Evolutionary conservation across 225 moss, liverwort and hornwort genomes (phyloP).

Genomic region (Physcomitrellopsis africana): DNA sequence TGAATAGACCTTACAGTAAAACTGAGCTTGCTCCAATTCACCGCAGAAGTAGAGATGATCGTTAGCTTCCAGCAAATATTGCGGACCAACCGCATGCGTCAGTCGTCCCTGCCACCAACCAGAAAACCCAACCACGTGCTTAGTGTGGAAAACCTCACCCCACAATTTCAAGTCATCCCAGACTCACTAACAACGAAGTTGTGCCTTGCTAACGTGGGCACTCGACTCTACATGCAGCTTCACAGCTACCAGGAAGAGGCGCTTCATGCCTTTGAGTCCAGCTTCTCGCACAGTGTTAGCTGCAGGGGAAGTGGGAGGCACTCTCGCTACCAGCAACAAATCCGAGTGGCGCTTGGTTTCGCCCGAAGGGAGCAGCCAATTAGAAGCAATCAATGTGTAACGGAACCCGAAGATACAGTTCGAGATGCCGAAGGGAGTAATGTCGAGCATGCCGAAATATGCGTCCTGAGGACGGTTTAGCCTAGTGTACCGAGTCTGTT

Average conservation of each 20-base stretch:
- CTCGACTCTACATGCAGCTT: constrained; percentile 31
- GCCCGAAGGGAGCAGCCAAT: constrained; percentile 37
- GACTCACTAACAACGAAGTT: no score
- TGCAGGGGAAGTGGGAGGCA: constrained; percentile 22
- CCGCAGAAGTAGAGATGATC: constrained; percentile 43
- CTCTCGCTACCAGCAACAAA: constrained; percentile 32
- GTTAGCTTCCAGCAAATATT: constrained; percentile 36
- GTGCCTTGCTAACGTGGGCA: no score
- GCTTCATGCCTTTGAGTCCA: constrained; percentile 47
- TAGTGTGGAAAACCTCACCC: no score
- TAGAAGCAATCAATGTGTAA: constrained; percentile 35
- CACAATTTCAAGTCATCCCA: no score
- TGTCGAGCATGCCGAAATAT: constrained; percentile 33
- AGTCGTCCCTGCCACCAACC: constrained; percentile 31
- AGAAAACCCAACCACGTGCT: no score
- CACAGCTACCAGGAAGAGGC: constrained; percentile 41
- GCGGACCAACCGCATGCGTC: constrained; percentile 45
- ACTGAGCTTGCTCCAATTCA: constrained; percentile 37
- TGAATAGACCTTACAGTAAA: constrained; percentile 23
- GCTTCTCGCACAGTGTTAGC: constrained; percentile 39
- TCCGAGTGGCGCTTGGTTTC: constrained; percentile 48
- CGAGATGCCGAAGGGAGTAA: constrained; percentile 35
- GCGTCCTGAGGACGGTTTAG: not conserved
- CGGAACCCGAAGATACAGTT: constrained; percentile 35
- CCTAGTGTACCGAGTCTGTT: not conserved